These are phyloP conservation scores for Globisporangium acanthophoron DNA, from an alignment of 352 stramenopile genomes.

Conservation along the genomic window DNA sequence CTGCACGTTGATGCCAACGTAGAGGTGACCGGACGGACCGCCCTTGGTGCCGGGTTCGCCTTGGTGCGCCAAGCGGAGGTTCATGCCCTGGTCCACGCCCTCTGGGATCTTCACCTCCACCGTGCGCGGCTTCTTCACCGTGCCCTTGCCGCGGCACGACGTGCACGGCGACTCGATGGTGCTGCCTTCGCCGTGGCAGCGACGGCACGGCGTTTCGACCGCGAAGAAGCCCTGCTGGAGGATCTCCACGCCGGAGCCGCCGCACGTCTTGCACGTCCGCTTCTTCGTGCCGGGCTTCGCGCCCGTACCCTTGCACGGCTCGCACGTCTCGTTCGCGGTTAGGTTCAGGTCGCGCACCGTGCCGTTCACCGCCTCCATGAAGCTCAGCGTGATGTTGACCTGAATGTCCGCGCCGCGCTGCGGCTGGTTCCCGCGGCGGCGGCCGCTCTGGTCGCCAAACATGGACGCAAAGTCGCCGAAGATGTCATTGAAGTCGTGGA, in stretches of 20 bases:
- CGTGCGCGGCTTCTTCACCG: conserved; percentile 87
- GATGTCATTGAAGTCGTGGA: conserved; percentile 89
- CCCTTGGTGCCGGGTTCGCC: conserved; percentile 84
- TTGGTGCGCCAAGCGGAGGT: conserved; percentile 91
- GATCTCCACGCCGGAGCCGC: conserved; percentile 81
- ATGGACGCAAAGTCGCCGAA: conserved; percentile 79
- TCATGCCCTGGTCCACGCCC: conserved; percentile 96
- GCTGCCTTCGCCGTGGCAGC: conserved; percentile 70
- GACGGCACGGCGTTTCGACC: conserved; percentile 81
- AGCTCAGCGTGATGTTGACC: conserved; percentile 90
- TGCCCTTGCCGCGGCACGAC: conserved; percentile 74
- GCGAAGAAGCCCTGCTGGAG: conserved; percentile 89
- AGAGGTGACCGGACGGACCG: conserved; percentile 90
- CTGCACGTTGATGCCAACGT: conserved; percentile 93
- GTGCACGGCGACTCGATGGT: conserved; percentile 83
- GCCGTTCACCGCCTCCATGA: conserved; percentile 95
- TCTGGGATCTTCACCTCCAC: conserved; percentile 94
- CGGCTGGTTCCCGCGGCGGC: conserved; percentile 57
- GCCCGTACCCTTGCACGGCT: conserved; percentile 71
- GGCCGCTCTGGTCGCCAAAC: conserved; percentile 62
- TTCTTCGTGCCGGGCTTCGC: conserved; percentile 81
- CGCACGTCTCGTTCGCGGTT: conserved; percentile 71
- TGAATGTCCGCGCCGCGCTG: conserved; percentile 92
- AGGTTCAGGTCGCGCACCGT: conserved; percentile 86
- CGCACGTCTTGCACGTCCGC: conserved; percentile 74